Base-by-base conservation (phyloP, 106 monocot species). In the Apostasia shenzhenica region DNA sequence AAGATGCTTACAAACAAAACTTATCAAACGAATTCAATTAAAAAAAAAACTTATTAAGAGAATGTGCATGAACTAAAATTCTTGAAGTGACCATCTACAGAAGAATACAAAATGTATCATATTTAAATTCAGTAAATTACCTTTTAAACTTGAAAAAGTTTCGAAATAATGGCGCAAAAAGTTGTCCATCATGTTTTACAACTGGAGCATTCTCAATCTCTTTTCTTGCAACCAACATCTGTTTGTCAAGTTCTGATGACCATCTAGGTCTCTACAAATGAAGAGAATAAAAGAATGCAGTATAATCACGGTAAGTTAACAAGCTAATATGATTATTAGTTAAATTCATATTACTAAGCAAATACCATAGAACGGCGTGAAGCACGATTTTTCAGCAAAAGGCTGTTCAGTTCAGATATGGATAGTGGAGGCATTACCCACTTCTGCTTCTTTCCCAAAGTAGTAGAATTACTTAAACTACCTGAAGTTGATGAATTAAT, bases 91-190 rank as follows among this genome's bases (percentile, higher is more conserved):
- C 26, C 26, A 26, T 26, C 26, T 26, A 26, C 26, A 26, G 26
- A 26, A 26, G 26, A 26, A 26, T 26, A 26, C 26, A 26, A 26
- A 26, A 26, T 26, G 26, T 26, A 26, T 26, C 26, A 26, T 26
- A 26, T 3, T 2, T 2, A 41, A 1, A 40, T 11, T 61, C 9
- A 38, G 9, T 1, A 14, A 49, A 38, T 14, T 43, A 82, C 86
- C 77, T 82, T 77, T 74, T 82, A 63, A 86, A 86, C 48, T 12
- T 82, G 41, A 82, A 86, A 44, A 86, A 52, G 60, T 86, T 82
- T 48, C 80, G 54, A 63, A 81, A 88, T 55, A 71, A 60, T 56
- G 85, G 80, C 26, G 67, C 47, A 72, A 81, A 77, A 45, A 88
- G 81, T 48, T 76, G 59, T 45, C 26, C 14, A 54, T 88, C 76